A percentile compares a stretch with the other conserved stretches of the same genome.
These are phyloP conservation scores for Inonotus obliquus DNA, from an alignment of 1,284 basidiomycete genomes.

Conservation along the genomic window DNA sequence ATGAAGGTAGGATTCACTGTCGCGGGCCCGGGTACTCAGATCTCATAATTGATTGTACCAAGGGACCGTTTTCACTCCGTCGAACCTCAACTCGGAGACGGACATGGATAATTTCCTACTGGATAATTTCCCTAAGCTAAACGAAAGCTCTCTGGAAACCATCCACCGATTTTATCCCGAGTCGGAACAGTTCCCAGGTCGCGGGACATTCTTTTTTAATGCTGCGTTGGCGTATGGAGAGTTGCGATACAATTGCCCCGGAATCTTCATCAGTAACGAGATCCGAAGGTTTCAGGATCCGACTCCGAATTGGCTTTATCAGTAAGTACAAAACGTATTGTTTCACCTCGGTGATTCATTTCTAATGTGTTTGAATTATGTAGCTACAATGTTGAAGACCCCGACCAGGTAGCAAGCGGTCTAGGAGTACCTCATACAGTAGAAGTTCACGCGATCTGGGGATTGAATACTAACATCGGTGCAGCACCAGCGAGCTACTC, in stretches of 20 bases:
- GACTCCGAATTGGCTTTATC: constrained; percentile 15
- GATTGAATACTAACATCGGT: constrained; percentile 19
- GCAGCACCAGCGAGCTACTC: constrained; percentile 18
- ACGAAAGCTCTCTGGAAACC: constrained; percentile 8
- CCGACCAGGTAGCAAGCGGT: constrained; percentile 16
- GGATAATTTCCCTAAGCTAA: constrained; percentile 22
- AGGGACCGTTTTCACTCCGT: constrained; percentile 21
- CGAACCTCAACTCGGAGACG: constrained; percentile 13
- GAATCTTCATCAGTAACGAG: constrained; percentile 17
- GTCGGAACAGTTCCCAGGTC: constrained; percentile 14
- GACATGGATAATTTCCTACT: constrained; percentile 21
- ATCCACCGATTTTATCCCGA: constrained; percentile 20
- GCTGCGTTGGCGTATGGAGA: constrained; percentile 22
- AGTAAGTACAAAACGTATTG: not conserved
- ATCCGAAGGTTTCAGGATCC: constrained; percentile 10
- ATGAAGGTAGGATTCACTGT: constrained; percentile 12
- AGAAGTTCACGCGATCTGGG: constrained; percentile 22
- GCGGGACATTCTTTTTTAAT: constrained; percentile 19
- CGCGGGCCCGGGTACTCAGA: not conserved
- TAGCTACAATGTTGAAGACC: constrained; percentile 23
- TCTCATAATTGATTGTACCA: not conserved
- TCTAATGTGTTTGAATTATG: not conserved
- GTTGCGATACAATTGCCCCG: constrained; percentile 22
- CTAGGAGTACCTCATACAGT: constrained; percentile 21
- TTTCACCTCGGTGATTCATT: not conserved